Evolutionary conservation across 371 early-diverging fungal genomes (phyloP).

Genomic region (Lichtheimia ornata): DNA sequence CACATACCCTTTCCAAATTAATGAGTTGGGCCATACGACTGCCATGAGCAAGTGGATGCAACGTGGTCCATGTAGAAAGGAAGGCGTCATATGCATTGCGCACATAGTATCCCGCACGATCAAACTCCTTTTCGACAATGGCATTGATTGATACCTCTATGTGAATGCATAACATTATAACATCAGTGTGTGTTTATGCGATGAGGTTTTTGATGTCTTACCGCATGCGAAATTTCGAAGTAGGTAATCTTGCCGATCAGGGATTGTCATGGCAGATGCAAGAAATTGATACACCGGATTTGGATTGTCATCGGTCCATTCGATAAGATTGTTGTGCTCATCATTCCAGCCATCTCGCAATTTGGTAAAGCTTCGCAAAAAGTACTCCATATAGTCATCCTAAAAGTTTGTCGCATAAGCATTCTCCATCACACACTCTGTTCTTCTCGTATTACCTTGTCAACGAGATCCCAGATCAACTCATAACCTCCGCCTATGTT

Average conservation of each 20-base stretch:
- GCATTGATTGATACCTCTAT: slow-evolving; percentile 55
- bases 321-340: slow-evolving; percentile 32
- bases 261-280: slow-evolving; percentile 43
- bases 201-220: slow-evolving; percentile 20
- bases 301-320: slow-evolving; percentile 49
- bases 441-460: slow-evolving; percentile 22
- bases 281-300: slow-evolving; percentile 60
- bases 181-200: background rate
- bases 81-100: slow-evolving; percentile 54
- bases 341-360: slow-evolving; percentile 42
- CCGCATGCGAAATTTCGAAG: slow-evolving; percentile 50
- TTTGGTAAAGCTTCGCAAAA: slow-evolving; percentile 58
- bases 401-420: background rate
- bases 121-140: slow-evolving; percentile 45
- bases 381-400: slow-evolving; percentile 55
- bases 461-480: slow-evolving; percentile 54
- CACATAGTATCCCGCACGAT: slow-evolving; percentile 55
- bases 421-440: too few relatives aligned
- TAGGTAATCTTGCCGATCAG: slow-evolving; percentile 35
- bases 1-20: slow-evolving; percentile 52
- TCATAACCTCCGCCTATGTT: slow-evolving; percentile 43
- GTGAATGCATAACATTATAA: background rate
- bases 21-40: slow-evolving; percentile 49
- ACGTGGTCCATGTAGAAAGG: slow-evolving; percentile 50
- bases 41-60: slow-evolving; percentile 56